These are phyloP conservation scores for Brettanomyces bruxellensis DNA, from an alignment of 805 yeast genomes.

Conservation along the genomic window DNA sequence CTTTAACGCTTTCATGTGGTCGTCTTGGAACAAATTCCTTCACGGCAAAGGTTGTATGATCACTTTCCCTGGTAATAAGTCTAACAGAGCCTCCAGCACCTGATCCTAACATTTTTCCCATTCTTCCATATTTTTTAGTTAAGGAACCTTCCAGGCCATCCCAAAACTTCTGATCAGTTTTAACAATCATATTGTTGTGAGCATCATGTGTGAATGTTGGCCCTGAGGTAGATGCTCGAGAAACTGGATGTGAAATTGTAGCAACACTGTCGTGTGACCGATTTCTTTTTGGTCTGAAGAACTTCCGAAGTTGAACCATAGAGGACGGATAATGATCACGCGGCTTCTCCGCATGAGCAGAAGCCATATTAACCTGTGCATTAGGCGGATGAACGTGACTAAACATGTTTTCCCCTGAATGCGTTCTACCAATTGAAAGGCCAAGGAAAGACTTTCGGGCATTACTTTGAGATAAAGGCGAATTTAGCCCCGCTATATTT, in stretches of 20 bases:
- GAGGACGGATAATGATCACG: slow-evolving; percentile 17
- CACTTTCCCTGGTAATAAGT: slow-evolving; percentile 56
- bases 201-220: slow-evolving; percentile 32
- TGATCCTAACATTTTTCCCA: slow-evolving; percentile 69
- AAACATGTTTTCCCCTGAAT: slow-evolving; percentile 15
- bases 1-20: slow-evolving; percentile 61
- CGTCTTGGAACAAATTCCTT: slow-evolving; percentile 71
- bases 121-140: slow-evolving; percentile 56
- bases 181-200: slow-evolving; percentile 30
- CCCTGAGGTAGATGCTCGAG: slow-evolving; percentile 11
- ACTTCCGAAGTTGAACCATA: slow-evolving; percentile 65
- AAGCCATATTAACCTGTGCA: slow-evolving; percentile 1
- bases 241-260: background rate
- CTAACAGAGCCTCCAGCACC: slow-evolving; percentile 90
- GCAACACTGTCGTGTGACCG: slow-evolving; percentile 8
- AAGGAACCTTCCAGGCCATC: slow-evolving; percentile 46
- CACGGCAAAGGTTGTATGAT: slow-evolving; percentile 70
- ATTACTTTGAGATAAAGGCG: background rate
- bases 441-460: slow-evolving; percentile 24
- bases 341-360: slow-evolving; percentile 1
- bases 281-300: slow-evolving; percentile 49
- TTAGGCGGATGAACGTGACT: slow-evolving; percentile 2
- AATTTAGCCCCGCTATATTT: background rate
- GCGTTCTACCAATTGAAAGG: slow-evolving; percentile 18
- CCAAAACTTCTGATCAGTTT: slow-evolving; percentile 28